Conservation (phyloP, 192 early-diverging fungal genomes). For the Backusella westeae region DNA sequence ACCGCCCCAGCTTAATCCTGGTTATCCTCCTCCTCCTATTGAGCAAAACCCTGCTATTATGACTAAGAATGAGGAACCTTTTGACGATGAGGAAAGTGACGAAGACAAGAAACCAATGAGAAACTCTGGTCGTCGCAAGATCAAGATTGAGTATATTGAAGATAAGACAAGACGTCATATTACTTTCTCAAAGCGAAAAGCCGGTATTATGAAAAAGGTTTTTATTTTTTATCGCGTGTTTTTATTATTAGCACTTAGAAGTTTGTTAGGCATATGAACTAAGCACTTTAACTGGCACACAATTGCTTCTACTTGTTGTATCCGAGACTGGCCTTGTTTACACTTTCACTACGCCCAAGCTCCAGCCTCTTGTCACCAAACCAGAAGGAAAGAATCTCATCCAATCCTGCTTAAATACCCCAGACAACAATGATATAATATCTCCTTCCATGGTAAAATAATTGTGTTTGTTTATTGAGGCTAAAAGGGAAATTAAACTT, state of each 20-base stretch:
- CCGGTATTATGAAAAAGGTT: constrained; percentile 96
- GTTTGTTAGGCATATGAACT: constrained; percentile 76
- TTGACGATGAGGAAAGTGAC: constrained; percentile 54
- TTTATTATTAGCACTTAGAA: no score
- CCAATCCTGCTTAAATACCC: constrained; percentile 84
- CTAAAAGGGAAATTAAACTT: neutral
- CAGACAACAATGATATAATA: constrained; percentile 45
- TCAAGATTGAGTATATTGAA: constrained; percentile 92
- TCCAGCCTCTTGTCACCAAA: constrained; percentile 88
- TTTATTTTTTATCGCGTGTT: neutral
- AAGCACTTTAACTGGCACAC: constrained; percentile 88
- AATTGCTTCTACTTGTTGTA: constrained; percentile 86
- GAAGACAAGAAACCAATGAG: constrained; percentile 52
- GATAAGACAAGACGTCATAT: constrained; percentile 90
- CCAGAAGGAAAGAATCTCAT: constrained; percentile 88
- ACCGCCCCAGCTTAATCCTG: neutral
- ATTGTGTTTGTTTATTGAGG: neutral
- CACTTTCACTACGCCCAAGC: constrained; percentile 90
- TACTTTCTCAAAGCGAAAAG: constrained; percentile 90
- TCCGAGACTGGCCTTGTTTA: constrained; percentile 94
- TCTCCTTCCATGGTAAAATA: constrained; percentile 2
- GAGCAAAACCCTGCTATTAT: neutral
- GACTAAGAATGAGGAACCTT: neutral
- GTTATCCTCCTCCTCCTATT: neutral
- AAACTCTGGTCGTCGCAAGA: constrained; percentile 79